phyloP scores from a whole-genome alignment of 768 basidiomycete species.

The Rhodotorula diobovata region DNA sequence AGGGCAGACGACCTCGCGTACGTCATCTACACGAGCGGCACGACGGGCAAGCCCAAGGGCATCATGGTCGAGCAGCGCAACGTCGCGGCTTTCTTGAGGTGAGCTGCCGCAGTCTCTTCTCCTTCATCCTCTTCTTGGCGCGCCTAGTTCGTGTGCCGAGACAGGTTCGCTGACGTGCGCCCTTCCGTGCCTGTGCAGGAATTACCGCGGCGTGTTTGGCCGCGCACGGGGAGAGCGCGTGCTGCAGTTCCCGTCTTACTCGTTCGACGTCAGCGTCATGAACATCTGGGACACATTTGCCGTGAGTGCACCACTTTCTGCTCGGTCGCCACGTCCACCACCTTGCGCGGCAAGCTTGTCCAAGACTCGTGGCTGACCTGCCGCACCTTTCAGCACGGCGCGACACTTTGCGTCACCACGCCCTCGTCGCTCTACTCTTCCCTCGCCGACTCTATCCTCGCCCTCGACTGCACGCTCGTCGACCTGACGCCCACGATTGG shows the following conservation, averaged over 20 bases:
- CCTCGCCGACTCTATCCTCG: constrained; percentile 29
- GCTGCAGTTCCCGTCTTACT: constrained; percentile 33
- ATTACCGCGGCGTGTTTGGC: constrained; percentile 38
- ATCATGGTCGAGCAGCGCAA: constrained; percentile 33
- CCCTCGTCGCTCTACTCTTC: constrained; percentile 34
- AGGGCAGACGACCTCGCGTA: constrained; percentile 26
- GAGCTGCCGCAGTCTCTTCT: neutral
- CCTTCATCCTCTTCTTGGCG: neutral
- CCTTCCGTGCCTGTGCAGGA: neutral
- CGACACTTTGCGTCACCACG: constrained; percentile 32
- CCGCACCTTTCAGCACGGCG: constrained; percentile 16
- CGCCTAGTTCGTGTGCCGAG: neutral
- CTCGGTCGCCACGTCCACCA: too few relatives aligned
- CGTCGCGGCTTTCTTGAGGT: constrained; percentile 32
- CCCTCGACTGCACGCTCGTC: constrained; percentile 35
- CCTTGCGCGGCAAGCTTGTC: fast-evolving
- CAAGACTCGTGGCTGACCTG: neutral
- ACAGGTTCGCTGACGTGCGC: too few relatives aligned
- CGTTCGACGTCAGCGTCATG: constrained; percentile 37
- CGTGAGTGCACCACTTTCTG: neutral
- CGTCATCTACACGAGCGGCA: constrained; percentile 36
- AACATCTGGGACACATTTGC: constrained; percentile 38
- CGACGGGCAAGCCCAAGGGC: constrained; percentile 36
- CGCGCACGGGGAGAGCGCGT: constrained; percentile 34
- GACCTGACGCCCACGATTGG: constrained; percentile 37